Base-by-base conservation (phyloP, 192 early-diverging fungal species). In the Geranomyces variabilis region DNA sequence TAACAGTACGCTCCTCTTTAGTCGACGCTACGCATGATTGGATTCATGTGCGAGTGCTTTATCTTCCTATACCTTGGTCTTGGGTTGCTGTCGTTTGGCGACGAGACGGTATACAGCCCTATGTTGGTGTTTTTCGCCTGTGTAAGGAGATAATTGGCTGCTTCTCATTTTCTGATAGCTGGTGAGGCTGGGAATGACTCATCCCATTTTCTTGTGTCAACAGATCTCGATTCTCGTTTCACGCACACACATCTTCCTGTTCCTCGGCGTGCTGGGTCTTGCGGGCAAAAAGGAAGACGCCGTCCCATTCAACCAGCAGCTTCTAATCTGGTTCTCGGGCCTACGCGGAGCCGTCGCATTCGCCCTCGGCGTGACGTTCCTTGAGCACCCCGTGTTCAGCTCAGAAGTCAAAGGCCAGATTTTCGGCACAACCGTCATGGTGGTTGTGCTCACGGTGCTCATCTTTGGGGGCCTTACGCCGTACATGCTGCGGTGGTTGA, bases 51-150 rank as follows among this genome's bases (percentile, higher is more conserved):
- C 72, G 86, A 88, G 63, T 67, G 74, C 43, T 87, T 88, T 63
- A 85, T 88, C 41, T 88, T 88, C 75, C 74, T 88, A 67, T 88
- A 88, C 72, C 72, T 88, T 28, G 86, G 86, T 14, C 76, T 87
- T 15, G 86, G 86, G 0, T 79, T 88, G 22, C 69, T 88, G 28
- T 84, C 84, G 21, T 88, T 88, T 65, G 83, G 82, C 4, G 56
- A 47, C 1, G 64, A 80, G 46, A 81, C 81, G 15, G 58, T 55
- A 12, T 88, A 88, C 75, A 66, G 79, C 58, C 75, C 80, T 15
- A 41, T 77, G 43, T 74, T 87, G 34, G 80, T 84, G 56, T 41
- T 80, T 13, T 79, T 81, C 36, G 82, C 83, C 26, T 46, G 78
- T 48, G 84, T 85, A 75, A 80, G 79, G 46, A 33, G 12, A 12